Percentiles rank a stretch among this genome's conserved stretches.
phyloP scores from a whole-genome alignment of 352 stramenopile genomes.

The Stephanocyclus meneghinianus region DNA sequence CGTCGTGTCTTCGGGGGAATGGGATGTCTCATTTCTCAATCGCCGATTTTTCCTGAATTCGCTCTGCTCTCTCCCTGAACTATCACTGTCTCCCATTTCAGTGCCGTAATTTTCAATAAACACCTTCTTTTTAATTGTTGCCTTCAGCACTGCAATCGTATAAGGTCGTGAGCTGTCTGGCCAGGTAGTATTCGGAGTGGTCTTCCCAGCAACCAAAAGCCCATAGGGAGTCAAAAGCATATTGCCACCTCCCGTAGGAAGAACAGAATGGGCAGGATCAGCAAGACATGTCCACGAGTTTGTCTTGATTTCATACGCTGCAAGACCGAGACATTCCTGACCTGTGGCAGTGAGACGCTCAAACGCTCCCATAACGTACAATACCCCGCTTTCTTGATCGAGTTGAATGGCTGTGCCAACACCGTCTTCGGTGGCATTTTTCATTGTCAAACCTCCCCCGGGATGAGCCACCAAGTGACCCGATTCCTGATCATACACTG shows the following conservation, averaged over 20 bases:
- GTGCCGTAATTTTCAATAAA: slow-evolving; percentile 27
- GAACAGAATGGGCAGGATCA: slow-evolving; percentile 74
- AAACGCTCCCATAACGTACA: slow-evolving; percentile 84
- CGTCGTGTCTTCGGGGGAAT: slow-evolving; percentile 5
- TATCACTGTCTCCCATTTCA: slow-evolving; percentile 21
- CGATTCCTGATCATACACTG: slow-evolving; percentile 79
- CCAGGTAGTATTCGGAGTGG: slow-evolving; percentile 65
- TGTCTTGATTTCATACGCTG: slow-evolving; percentile 80
- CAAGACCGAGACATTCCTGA: slow-evolving; percentile 72
- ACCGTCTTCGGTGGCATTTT: slow-evolving; percentile 78
- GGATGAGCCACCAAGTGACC: slow-evolving; percentile 82
- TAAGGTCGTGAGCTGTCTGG: slow-evolving; percentile 69
- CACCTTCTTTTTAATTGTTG: slow-evolving; percentile 71
- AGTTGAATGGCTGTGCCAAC: slow-evolving; percentile 81
- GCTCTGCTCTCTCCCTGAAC: slow-evolving; percentile 1
- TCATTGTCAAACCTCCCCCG: slow-evolving; percentile 79
- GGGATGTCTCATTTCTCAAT: slow-evolving; percentile 20
- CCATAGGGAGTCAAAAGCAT: slow-evolving; percentile 84
- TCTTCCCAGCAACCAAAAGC: slow-evolving; percentile 82
- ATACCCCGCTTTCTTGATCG: slow-evolving; percentile 78
- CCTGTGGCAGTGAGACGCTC: slow-evolving; percentile 70
- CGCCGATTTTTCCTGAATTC: slow-evolving; percentile 7
- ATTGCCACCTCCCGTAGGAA: slow-evolving; percentile 79
- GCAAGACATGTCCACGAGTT: slow-evolving; percentile 81
- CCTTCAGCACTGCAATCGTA: slow-evolving; percentile 80